These are phyloP conservation scores for Talaromyces sp. DNA, from an alignment of 2,329 filamentous ascomycete species.

Conservation along the genomic window DNA sequence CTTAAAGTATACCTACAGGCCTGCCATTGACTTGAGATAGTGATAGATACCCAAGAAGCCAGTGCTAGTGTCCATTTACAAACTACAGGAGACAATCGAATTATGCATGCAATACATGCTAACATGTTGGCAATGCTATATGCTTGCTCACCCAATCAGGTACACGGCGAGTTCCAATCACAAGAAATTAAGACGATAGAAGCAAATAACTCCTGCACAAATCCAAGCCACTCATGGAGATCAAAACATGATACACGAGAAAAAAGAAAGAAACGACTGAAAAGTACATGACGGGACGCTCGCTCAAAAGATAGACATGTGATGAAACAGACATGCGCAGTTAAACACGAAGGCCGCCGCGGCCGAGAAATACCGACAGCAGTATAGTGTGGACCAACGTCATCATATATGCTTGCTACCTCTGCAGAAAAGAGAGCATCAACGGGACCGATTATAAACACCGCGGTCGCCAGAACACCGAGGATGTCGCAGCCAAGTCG, in stretches of 20 bases:
- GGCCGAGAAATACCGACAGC: background rate
- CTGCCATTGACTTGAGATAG: too few species aligned
- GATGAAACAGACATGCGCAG: slow-evolving; percentile 8
- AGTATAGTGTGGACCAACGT: background rate
- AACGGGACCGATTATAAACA: slow-evolving; percentile 11
- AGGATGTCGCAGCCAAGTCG: background rate
- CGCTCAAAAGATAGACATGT: slow-evolving; percentile 6
- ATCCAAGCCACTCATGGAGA: background rate
- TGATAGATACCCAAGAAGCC: too few species aligned
- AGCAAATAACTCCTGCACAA: slow-evolving; percentile 1
- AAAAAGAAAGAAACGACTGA: slow-evolving; percentile 4
- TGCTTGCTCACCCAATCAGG: background rate
- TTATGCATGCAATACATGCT: background rate
- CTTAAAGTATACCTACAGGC: too few species aligned
- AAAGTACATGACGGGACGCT: background rate
- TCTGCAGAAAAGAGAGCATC: slow-evolving; percentile 1
- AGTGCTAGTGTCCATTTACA: too few species aligned
- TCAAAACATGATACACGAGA: slow-evolving; percentile 13
- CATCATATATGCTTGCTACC: slow-evolving; percentile 2
- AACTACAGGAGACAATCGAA: background rate
- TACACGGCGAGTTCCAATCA: background rate
- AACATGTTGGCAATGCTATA: background rate
- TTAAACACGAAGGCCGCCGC: slow-evolving; percentile 5
- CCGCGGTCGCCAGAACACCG: slow-evolving; percentile 4
- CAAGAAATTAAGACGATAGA: background rate